phyloP scores from a whole-genome alignment of 352 stramenopile species.

The Proteromonas lacertae region DNA sequence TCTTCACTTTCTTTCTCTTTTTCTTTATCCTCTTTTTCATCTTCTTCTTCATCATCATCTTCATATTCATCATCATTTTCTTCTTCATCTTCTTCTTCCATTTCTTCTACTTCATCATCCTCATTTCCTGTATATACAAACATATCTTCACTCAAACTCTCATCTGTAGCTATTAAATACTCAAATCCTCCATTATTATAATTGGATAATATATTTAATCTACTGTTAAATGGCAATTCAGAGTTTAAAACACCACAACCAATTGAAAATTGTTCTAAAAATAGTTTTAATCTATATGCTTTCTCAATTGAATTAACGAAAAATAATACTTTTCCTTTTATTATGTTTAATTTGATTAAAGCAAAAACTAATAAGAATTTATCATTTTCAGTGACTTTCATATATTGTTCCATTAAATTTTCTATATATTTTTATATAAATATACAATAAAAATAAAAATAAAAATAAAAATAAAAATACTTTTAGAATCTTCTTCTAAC shows the following conservation, averaged over 20 bases:
- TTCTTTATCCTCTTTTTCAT: slow-evolving; percentile 3
- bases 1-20: too few species aligned
- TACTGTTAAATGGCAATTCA: slow-evolving; percentile 78
- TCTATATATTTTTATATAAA: slow-evolving; percentile 86
- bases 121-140: slow-evolving; percentile 15
- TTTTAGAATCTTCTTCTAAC: slow-evolving; percentile 27
- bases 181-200: slow-evolving; percentile 78
- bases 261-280: slow-evolving; percentile 96
- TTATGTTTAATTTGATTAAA: background rate
- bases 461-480: slow-evolving; percentile 71
- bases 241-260: slow-evolving; percentile 85
- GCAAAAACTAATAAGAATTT: background rate
- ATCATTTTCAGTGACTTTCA: slow-evolving; percentile 68
- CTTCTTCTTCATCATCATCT: slow-evolving; percentile 2
- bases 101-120: slow-evolving; percentile 13
- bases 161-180: slow-evolving; percentile 91
- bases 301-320: slow-evolving; percentile 81
- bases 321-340: slow-evolving; percentile 76
- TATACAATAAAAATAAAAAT: slow-evolving; percentile 38
- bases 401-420: slow-evolving; percentile 85
- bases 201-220: slow-evolving; percentile 72
- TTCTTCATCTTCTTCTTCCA: slow-evolving; percentile 5
- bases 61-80: too few species aligned
- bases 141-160: slow-evolving; percentile 13
- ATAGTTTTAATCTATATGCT: slow-evolving; percentile 85